Base-by-base conservation (phyloP, 768 basidiomycete genomes). In the Pleurotus tuber-regium region DNA sequence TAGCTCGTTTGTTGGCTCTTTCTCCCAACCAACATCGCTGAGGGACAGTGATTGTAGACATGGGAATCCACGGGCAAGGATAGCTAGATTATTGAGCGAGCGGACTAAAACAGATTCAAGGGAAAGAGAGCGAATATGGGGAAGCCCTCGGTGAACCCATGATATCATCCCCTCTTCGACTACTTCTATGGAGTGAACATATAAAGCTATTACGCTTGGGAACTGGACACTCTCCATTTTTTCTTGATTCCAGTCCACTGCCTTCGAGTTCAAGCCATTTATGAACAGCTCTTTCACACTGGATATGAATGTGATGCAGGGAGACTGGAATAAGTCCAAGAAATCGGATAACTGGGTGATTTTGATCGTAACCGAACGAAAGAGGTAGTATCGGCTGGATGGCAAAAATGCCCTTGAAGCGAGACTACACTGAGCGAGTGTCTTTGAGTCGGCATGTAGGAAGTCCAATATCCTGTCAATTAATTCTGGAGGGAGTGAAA, bases 341-440 rank as follows among this genome's bases (percentile, higher is more conserved):
- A 57, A 57, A 3, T 52, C 47, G 5, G n/a, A 40, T 31, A 53
- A 51, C 43, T 57, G 53, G 18, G 49, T 21, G 35, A 39, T 40
- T 38, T 40, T 36, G 23, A 62, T 26, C 14, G 40, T 54, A 25
- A 56, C 48, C 23, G 48, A 36, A 11, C 54, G 54, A 48, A 65
- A 62, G 35, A 63, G 57, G 19, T 60, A 59, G 28, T 57, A 52
- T 26, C 60, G 46, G 36, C 54, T 36, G 14, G 59, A 29, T 10
- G 51, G 54, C 19, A 59, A 39, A 61, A 62, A 65, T 4, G 52
- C 41, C 26, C 52, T 54, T 55, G 59, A 65, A 14, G 58, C 62
- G 16, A 60, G 43, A 16, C 58, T 59, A 54, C 60, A 61, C 2
- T 50, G 29, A 7, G 52, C 47, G 10, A 63, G 60, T 10, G 56